These are phyloP conservation scores for Euphorbia tirucalli DNA, from an alignment of 345 rosid genomes.

Conservation along the genomic window DNA sequence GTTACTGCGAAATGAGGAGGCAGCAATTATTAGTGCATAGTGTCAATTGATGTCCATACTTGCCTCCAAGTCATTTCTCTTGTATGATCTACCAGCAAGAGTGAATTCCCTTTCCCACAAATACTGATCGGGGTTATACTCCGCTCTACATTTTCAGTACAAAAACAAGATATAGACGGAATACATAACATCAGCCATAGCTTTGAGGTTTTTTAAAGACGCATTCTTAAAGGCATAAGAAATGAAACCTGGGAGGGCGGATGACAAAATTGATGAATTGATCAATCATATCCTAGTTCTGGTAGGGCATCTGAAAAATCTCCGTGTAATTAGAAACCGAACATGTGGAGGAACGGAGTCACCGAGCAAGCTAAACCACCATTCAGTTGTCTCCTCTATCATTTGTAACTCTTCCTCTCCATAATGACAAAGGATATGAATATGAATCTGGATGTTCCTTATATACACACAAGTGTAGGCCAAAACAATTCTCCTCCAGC, in stretches of 20 bases:
- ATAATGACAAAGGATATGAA: not conserved
- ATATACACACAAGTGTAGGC: not conserved
- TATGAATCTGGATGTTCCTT: not conserved
- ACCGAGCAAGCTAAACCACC: not conserved
- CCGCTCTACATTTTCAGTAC: slow-evolving; percentile 23
- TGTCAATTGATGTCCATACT: slow-evolving; percentile 24
- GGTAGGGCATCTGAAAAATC: slow-evolving; percentile 13
- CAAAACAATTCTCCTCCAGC: not conserved
- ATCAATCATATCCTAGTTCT: slow-evolving; percentile 55
- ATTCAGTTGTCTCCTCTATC: slow-evolving; percentile 1
- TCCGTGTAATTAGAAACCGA: not conserved
- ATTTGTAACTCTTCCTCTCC: not conserved
- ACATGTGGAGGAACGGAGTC: not conserved
- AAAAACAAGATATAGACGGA: not conserved
- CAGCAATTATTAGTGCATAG: not conserved
- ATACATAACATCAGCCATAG: not conserved
- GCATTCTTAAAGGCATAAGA: not conserved
- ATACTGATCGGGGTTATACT: slow-evolving; percentile 34
- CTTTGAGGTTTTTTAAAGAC: not conserved
- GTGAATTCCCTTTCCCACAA: slow-evolving; percentile 36
- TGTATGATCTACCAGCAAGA: slow-evolving; percentile 32
- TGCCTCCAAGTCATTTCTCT: slow-evolving; percentile 38
- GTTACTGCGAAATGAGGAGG: not conserved
- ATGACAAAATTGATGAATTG: slow-evolving; percentile 98
- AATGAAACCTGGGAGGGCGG: slow-evolving; percentile 89